Evolutionary conservation across 192 early-diverging fungal species (phyloP), one percentile per base, ranked within the genome.

Genomic region (Haplosporangium gracile): DNA sequence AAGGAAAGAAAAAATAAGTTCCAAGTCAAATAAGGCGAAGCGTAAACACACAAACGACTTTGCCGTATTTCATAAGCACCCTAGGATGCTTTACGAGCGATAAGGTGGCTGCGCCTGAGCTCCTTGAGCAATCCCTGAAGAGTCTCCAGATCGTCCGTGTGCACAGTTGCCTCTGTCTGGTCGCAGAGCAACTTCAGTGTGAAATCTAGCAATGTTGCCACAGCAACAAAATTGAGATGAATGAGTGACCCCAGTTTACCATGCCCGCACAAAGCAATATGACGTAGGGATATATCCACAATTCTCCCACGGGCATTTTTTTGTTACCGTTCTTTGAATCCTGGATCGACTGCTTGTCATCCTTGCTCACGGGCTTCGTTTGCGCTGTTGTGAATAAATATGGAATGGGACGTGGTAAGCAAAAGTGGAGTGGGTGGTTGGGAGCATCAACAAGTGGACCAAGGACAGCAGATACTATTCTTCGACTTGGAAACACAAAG

Each of bases 101-200:
- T 86, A 6, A 86, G 77, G 43, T 86, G 83, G 18, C 83, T 77
- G 22, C 79, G 69, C 47, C 83, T 71, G 60, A 86, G 79, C 43
- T 86, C 83, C 42, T 51, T 68, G 34, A 86, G 68, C 57, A 86
- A n/a, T 18, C 79, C 83, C 60, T 86, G 83, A 43, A 86, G 55
- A 1, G 68, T 77, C 24, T 86, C 83, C 43, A 80, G 60, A 55
- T 86, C 78, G 57, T 86, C 83, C 4, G 75, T 86, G 15, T 86
- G 83, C 0, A 80, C 83, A 32, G 43, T 80, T 24, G 68, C 75
- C 60, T 86, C 83, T 4, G 78, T 77, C 60, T 86, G 83, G 42
- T 86, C 83, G 16, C 83, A 77, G 40, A 74, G 74, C 32, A 86
- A 40, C 63, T 86, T 86, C 72, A 86, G 68, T 4, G 83, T 86